A percentile compares a stretch with the other conserved stretches of the same genome.
These are phyloP conservation scores for Barnettozyma pratensis DNA, from an alignment of 805 yeast species.

Conservation along the genomic window DNA sequence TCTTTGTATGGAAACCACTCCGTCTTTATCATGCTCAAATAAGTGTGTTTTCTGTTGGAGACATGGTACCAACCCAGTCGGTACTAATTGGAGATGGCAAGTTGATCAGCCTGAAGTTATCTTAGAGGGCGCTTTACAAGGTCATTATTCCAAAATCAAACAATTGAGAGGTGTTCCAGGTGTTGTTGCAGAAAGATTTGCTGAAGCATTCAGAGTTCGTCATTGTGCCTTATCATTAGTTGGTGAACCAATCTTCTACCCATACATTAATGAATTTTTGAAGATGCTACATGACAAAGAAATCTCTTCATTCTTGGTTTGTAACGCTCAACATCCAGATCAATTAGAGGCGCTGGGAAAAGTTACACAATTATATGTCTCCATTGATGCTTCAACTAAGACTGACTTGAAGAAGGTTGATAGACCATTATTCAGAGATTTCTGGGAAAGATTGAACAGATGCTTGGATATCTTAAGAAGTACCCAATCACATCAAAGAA, in stretches of 20 bases:
- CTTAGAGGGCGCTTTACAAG: conserved; percentile 77
- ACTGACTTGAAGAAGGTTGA: conserved; percentile 76
- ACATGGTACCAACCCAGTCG: conserved; percentile 95
- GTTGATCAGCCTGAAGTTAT: conserved; percentile 85
- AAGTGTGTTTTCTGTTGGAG: conserved; percentile 98
- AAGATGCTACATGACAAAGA: conserved; percentile 72
- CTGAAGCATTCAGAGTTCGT: conserved; percentile 82
- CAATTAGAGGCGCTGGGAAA: conserved; percentile 61
- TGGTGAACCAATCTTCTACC: conserved; percentile 94
- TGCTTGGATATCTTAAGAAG: conserved; percentile 78
- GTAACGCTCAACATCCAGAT: conserved; percentile 95
- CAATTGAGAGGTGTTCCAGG: conserved; percentile 97
- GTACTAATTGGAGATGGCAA: conserved; percentile 95
- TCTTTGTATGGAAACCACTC: conserved; percentile 94
- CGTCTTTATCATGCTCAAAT: conserved; percentile 88
- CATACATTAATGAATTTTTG: conserved; percentile 81
- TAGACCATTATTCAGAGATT: conserved; percentile 83
- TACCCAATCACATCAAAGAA: conserved; percentile 73
- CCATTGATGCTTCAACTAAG: conserved; percentile 91
- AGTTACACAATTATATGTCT: conserved; percentile 88
- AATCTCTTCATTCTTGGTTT: conserved; percentile 83
- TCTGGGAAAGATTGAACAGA: conserved; percentile 81
- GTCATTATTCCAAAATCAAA: conserved; percentile 88
- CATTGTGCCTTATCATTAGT: conserved; percentile 92
- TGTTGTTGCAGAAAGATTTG: conserved; percentile 80